Evolutionary conservation across 148 eudicot genomes (phyloP).

Genomic region (Amaranthus hypochondriacus): DNA sequence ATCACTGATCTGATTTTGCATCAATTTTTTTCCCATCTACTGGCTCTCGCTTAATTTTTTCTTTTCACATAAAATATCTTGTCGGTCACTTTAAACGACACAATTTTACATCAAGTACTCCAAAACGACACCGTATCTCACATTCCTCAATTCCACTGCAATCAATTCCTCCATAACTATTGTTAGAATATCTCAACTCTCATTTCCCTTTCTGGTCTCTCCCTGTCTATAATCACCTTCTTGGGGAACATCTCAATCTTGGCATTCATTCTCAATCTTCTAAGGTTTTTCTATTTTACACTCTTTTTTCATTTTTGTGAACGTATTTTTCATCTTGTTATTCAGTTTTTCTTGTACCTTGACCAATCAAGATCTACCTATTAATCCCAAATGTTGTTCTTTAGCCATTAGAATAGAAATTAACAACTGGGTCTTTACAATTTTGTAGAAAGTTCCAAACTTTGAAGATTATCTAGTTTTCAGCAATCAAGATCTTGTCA

Average conservation of each 20-base stretch:
- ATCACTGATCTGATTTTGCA: too few species aligned
- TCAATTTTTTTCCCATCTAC: too few species aligned
- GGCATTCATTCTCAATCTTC: slow-evolving; percentile 11
- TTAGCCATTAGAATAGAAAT: too few species aligned
- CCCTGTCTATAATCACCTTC: slow-evolving; percentile 13
- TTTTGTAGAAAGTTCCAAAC: neutral
- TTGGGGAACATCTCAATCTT: slow-evolving; percentile 1
- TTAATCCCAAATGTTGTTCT: too few species aligned
- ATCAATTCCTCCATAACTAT: neutral
- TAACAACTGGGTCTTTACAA: neutral
- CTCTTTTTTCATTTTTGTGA: neutral
- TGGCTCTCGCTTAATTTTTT: too few species aligned
- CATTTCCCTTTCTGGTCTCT: neutral
- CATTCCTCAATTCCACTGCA: neutral
- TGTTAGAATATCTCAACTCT: neutral
- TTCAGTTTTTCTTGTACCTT: neutral
- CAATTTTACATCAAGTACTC: too few species aligned
- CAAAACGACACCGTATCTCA: neutral
- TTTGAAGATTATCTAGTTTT: neutral
- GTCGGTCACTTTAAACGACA: neutral
- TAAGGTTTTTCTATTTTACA: slow-evolving; percentile 13
- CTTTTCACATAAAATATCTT: neutral
- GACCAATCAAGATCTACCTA: too few species aligned
- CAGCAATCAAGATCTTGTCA: slow-evolving; percentile 18
- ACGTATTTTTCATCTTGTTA: slow-evolving; percentile 2